Base-by-base conservation (phyloP, 495 filamentous ascomycete species). In the Penicillium chermesinum region DNA sequence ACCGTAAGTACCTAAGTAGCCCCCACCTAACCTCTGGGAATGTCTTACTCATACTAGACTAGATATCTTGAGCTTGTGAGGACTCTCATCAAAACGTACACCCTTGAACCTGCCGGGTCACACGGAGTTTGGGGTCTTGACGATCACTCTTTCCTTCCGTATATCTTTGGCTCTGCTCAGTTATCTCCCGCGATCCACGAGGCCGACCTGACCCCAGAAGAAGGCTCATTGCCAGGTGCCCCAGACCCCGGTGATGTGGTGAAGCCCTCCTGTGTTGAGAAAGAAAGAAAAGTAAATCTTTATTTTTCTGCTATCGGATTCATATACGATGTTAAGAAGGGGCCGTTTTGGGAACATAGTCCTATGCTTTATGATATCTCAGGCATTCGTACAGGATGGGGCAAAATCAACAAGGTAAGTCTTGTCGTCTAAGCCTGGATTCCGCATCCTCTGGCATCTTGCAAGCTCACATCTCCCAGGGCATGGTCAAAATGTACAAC, bases 261-360 rank as follows among this genome's bases (percentile, higher is more conserved):
- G 9, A 90, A 89, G 53, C 57, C 71, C 2, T 68, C 66, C 18
- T 63, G 80, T 13, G 90, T 95, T 21, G 76, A 87, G 36, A 69
- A 75, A 35, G 81, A 90, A 62, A 74, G 88, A 44, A 72, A 74
- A 43, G 71, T 57, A 12, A 96, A 96, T 64, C 79, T 99, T 74
- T 99, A 99, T 65, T 99, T 96, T 73, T 85, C 84, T n/a, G 94
- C 93, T n/a, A 79, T 99, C 52, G 91, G 88, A 7, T 99, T 99
- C 70, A 96, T 99, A 59, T 86, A 96, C 63, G 94, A 97, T 69
- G 93, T 99, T 42, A 99, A 99, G 64, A 89, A 74, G 44, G 93
- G 93, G 0, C 93, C 94, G 1, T 99, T 99, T 66, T 97, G 93
- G 94, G 93, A 97, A 57, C 93, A 99, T 59, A 94, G 88, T 48